Conservation (phyloP, 768 basidiomycete species). For the Coprinopsis cinerea region DNA sequence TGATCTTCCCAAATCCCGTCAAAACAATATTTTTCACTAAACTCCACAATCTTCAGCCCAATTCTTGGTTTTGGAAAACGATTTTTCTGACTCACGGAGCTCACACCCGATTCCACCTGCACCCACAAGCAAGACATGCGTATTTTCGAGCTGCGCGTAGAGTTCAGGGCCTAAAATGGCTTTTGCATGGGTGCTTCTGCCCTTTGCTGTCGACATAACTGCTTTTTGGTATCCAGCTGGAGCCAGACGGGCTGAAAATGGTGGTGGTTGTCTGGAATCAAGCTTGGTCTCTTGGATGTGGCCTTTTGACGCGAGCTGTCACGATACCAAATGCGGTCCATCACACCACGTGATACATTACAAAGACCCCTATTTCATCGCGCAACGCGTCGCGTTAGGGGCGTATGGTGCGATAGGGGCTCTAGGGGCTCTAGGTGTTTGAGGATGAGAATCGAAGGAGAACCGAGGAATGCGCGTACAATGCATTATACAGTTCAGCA, state of each 20-base stretch:
- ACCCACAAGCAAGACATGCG: conserved; percentile 83
- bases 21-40: conserved; percentile 94
- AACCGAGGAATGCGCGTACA: no score
- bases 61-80: no score
- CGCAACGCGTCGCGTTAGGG: not conserved
- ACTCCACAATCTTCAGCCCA: not conserved
- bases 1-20: conserved; percentile 89
- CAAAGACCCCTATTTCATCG: not conserved
- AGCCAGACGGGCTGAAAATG: no score
- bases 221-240: not conserved
- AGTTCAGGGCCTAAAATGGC: conserved; percentile 79
- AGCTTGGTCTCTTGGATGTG: not conserved
- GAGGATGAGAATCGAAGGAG: no score
- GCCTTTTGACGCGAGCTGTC: conserved; percentile 1
- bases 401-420: not conserved
- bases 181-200: conserved; percentile 56
- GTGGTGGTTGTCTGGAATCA: no score
- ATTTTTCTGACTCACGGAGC: conserved; percentile 51
- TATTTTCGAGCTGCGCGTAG: conserved; percentile 50
- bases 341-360: not conserved
- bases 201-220: conserved; percentile 41
- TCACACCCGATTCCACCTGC: conserved; percentile 98
- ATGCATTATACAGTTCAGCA: no score
- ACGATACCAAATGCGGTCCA: not conserved
- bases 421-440: not conserved